Conservation (phyloP, 768 basidiomycete genomes). For the Lactarius indigo region DNA sequence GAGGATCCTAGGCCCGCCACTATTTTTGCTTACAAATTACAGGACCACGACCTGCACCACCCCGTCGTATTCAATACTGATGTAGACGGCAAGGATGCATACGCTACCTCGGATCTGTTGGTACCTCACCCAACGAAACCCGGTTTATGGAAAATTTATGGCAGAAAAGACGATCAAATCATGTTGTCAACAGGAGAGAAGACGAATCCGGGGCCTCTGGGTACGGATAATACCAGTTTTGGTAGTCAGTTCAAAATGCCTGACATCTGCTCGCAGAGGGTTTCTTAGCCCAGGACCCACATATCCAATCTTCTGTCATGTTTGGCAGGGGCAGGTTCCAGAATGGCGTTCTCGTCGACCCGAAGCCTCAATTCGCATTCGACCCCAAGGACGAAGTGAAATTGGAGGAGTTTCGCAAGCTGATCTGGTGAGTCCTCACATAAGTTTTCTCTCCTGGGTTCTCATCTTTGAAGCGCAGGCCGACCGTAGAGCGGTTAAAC, state of each 20-base stretch:
- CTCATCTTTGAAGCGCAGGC: conserved; percentile 30
- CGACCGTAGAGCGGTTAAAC: conserved; percentile 41
- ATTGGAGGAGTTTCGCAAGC: conserved; percentile 28
- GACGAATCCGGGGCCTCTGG: conserved; percentile 35
- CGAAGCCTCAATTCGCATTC: conserved; percentile 28
- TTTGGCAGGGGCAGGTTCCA: conserved; percentile 35
- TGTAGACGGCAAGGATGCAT: conserved; percentile 38
- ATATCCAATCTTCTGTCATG: conserved; percentile 31
- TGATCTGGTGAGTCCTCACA: conserved; percentile 17
- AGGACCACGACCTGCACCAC: conserved; percentile 27
- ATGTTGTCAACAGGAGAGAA: conserved; percentile 35
- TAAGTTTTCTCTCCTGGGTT: neutral
- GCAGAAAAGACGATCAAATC: conserved; percentile 33
- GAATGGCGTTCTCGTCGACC: conserved; percentile 35
- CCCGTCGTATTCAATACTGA: conserved; percentile 34
- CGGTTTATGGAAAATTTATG: conserved; percentile 34
- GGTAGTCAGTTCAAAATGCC: neutral
- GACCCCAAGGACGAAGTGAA: conserved; percentile 28
- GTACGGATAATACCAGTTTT: conserved; percentile 15
- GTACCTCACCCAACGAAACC: conserved; percentile 42
- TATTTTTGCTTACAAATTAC: neutral
- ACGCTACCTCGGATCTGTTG: conserved; percentile 44
- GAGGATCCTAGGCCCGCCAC: neutral
- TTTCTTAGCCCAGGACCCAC: conserved; percentile 34
- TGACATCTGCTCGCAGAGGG: conserved; percentile 33